phyloP scores from a whole-genome alignment of 1,284 basidiomycete genomes.

The Moniliophthora roreri region DNA sequence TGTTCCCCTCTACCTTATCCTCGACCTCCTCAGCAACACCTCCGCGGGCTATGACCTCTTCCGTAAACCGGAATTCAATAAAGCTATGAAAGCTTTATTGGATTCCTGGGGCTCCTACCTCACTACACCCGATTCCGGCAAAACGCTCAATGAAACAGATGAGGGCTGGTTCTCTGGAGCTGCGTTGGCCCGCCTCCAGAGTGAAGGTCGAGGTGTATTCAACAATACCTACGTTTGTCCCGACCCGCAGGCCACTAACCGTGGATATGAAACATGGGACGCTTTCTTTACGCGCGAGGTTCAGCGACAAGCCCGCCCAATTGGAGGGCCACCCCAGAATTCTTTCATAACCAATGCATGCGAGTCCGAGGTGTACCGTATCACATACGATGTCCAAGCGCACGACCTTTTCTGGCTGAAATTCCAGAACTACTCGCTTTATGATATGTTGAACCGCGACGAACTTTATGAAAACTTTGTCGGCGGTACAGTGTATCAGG shows the following conservation, averaged over 20 bases:
- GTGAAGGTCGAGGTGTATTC: constrained; percentile 17
- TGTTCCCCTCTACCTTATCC: constrained; percentile 43
- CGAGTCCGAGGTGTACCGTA: constrained; percentile 36
- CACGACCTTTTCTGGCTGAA: constrained; percentile 34
- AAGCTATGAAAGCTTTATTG: constrained; percentile 10
- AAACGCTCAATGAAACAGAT: constrained; percentile 8
- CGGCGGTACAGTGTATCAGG: constrained; percentile 55
- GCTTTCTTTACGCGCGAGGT: constrained; percentile 43
- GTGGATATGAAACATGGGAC: constrained; percentile 44
- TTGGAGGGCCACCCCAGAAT: constrained; percentile 31
- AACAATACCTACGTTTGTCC: constrained; percentile 35
- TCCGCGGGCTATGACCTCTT: constrained; percentile 34
- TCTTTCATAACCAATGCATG: constrained; percentile 34
- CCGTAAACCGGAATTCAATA: constrained; percentile 12
- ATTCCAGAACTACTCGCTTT: constrained; percentile 33
- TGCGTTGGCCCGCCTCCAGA: neutral
- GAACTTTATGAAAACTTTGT: constrained; percentile 30
- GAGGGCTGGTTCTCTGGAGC: constrained; percentile 14
- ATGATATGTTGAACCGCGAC: constrained; percentile 32
- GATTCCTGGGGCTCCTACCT: constrained; percentile 14
- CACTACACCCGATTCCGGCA: constrained; percentile 7
- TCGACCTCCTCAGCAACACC: constrained; percentile 51
- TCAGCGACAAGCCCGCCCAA: constrained; percentile 29
- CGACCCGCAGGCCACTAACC: constrained; percentile 30
- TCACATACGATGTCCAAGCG: constrained; percentile 22